Base-by-base conservation (phyloP, 2,329 filamentous ascomycete species). In the Stemphylium lycopersici region DNA sequence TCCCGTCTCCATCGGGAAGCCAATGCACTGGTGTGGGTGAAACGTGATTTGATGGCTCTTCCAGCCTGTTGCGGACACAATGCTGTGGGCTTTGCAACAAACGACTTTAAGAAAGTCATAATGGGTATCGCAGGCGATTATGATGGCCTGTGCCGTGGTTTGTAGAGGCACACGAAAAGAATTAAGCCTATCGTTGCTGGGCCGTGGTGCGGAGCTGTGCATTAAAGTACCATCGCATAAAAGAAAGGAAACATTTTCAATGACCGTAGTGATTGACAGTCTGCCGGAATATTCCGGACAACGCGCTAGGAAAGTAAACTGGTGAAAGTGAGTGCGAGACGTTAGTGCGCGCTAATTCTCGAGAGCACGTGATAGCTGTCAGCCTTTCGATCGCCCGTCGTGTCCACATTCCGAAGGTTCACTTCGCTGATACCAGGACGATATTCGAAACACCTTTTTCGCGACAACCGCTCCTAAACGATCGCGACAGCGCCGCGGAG, bases 261-360 rank as follows among this genome's bases (percentile, higher is more conserved):
- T 44, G 31, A 20, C 15, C 29, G 41, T 43, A 31, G 33, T 13
- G 38, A 10, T 15, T 15, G 22, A 24, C 8, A 15, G 18, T 33
- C 13, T 20, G 12, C 10, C 8, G 16, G 13, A 43, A 31, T 16
- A 7, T 18, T 22, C 26, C 39, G 4, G 26, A n/a, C n/a, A 33
- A 31, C 12, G 3, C 7, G 15, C 11, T 29, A 11, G 20, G 32
- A 31, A 34, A 10, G 29, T 29, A 8, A 29, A 29, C 26, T 31
- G 45, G 32, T 52, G 33, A 44, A 41, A 15, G 39, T 53, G 55
- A 48, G 51, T 52, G 49, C 43, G 38, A 41, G 40, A 26, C 29
- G 40, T 26, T 44, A 36, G 34, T 51, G 49, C 55, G 45, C 58
- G 51, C 58, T 59, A 63, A 37, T 38, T 18, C 55, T 33, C 60